Conservation (phyloP, 768 basidiomycete genomes). For the Suillus discolor region DNA sequence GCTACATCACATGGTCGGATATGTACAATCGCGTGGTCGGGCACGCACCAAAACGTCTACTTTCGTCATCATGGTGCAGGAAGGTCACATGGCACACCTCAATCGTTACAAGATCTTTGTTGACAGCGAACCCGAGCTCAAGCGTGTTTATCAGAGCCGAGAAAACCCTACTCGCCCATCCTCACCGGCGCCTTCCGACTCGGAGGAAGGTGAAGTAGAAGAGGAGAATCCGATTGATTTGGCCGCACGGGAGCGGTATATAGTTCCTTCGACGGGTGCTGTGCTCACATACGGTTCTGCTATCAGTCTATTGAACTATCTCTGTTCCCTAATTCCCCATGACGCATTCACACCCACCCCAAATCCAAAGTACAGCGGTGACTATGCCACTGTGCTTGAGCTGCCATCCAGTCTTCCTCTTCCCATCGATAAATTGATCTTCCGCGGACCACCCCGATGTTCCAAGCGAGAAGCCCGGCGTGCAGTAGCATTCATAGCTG, state of each 20-base stretch:
- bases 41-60: slow-evolving; percentile 77
- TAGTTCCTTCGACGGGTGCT: slow-evolving; percentile 73
- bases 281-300: slow-evolving; percentile 79
- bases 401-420: slow-evolving; percentile 73
- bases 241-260: slow-evolving; percentile 69
- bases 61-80: slow-evolving; percentile 80
- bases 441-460: slow-evolving; percentile 56
- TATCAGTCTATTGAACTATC: slow-evolving; percentile 66
- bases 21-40: slow-evolving; percentile 87
- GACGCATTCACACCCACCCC: slow-evolving; percentile 68
- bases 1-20: slow-evolving; percentile 81
- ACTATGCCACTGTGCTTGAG: slow-evolving; percentile 57
- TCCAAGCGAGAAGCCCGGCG: slow-evolving; percentile 85
- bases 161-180: slow-evolving; percentile 34
- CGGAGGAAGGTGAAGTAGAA: slow-evolving; percentile 40
- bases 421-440: slow-evolving; percentile 52
- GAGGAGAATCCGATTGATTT: slow-evolving; percentile 59
- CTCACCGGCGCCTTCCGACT: slow-evolving; percentile 28
- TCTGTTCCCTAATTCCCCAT: slow-evolving; percentile 77
- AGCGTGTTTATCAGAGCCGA: slow-evolving; percentile 59
- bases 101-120: slow-evolving; percentile 60
- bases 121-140: slow-evolving; percentile 65
- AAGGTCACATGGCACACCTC: slow-evolving; percentile 56
- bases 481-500: slow-evolving; percentile 79
- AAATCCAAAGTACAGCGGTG: slow-evolving; percentile 62